Percentiles rank a stretch among this genome's conserved stretches.
Evolutionary conservation across 2,329 filamentous ascomycete species (phyloP).

Genomic region (Teratosphaeria gauchensis): DNA sequence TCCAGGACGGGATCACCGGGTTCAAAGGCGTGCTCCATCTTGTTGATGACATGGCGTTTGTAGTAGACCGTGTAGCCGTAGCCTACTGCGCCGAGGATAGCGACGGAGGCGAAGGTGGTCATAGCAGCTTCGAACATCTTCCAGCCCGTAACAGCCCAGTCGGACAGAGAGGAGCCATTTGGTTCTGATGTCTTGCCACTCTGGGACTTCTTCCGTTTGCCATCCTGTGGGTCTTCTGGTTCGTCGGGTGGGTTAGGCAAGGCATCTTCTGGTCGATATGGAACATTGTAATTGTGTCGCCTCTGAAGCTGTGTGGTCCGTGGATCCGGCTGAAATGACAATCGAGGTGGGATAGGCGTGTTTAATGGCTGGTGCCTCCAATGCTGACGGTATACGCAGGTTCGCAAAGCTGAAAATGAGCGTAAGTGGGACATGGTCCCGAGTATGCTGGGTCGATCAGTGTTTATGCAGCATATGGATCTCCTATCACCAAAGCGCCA

Average conservation of each 20-base stretch:
- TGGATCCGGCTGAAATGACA: neutral
- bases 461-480: neutral
- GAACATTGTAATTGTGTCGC: constrained; percentile 6
- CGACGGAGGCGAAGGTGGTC: constrained; percentile 42
- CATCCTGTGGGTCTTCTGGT: constrained; percentile 5
- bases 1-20: constrained; percentile 69
- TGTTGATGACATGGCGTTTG: constrained; percentile 81
- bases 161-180: neutral
- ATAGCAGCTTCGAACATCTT: constrained; percentile 44
- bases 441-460: neutral
- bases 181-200: neutral
- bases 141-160: constrained; percentile 31
- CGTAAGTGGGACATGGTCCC: constrained; percentile 6
- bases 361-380: no score
- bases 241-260: constrained; percentile 8
- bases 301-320: neutral
- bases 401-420: constrained; percentile 2
- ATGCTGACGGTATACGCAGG: neutral
- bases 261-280: constrained; percentile 3
- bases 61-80: constrained; percentile 51
- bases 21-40: constrained; percentile 86
- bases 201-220: constrained; percentile 3
- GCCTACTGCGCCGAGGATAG: constrained; percentile 40
- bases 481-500: neutral
- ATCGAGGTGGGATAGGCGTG: neutral